phyloP scores from a whole-genome alignment of 2,329 filamentous ascomycete genomes.

The Cladosporium sp. region DNA sequence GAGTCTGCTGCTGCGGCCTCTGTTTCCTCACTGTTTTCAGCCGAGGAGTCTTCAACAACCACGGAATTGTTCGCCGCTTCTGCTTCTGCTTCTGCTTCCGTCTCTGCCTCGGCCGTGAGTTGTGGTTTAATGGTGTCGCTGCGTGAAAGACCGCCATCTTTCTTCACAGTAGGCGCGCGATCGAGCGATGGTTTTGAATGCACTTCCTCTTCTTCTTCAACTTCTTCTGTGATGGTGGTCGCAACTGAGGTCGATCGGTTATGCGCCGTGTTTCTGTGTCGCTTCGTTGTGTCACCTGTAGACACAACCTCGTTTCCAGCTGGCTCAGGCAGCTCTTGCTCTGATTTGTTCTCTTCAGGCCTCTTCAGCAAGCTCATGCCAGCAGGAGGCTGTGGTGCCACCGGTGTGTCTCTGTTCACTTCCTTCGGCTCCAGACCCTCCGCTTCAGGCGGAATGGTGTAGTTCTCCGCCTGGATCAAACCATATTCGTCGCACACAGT shows the following conservation, averaged over 20 bases:
- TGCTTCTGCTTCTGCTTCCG: constrained; percentile 21
- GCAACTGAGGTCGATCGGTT: constrained; percentile 71
- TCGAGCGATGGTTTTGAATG: constrained; percentile 29
- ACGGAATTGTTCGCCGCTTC: constrained; percentile 28
- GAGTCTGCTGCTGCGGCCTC: constrained; percentile 16
- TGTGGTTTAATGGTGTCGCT: constrained; percentile 26
- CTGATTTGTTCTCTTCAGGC: constrained; percentile 27
- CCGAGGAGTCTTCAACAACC: constrained; percentile 27
- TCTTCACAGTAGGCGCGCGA: constrained; percentile 28
- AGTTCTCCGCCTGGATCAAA: constrained; percentile 88
- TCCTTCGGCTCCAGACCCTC: constrained; percentile 68
- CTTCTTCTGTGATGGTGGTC: constrained; percentile 79
- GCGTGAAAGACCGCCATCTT: constrained; percentile 19
- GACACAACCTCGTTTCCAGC: constrained; percentile 49
- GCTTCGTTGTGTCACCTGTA: constrained; percentile 70
- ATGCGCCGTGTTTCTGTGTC: constrained; percentile 80
- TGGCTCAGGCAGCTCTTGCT: constrained; percentile 32
- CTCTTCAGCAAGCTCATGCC: constrained; percentile 39
- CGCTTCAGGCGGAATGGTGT: constrained; percentile 90
- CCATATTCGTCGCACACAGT: constrained; percentile 91
- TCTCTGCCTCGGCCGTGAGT: constrained; percentile 25
- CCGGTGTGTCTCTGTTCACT: constrained; percentile 20
- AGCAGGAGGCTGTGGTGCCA: constrained; percentile 21
- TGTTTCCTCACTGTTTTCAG: constrained; percentile 51
- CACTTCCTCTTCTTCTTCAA: constrained; percentile 55